Evolutionary conservation across 2,329 filamentous ascomycete species (phyloP).

Genomic region (Calonectria pteridis): DNA sequence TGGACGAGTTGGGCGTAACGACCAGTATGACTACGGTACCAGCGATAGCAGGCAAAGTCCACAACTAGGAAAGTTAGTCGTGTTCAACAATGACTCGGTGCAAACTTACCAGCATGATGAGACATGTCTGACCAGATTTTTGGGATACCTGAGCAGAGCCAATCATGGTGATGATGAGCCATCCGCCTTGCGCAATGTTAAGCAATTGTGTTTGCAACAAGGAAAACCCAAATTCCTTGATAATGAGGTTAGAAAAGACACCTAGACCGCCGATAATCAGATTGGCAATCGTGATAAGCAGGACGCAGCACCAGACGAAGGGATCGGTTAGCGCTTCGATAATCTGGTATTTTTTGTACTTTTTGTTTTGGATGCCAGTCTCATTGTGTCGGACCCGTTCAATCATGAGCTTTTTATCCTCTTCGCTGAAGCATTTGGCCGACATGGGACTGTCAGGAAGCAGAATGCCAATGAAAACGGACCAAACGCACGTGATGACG

Average conservation of each 20-base stretch:
- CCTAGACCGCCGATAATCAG: slow-evolving; percentile 26
- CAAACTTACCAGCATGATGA: slow-evolving; percentile 20
- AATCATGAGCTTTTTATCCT: slow-evolving; percentile 48
- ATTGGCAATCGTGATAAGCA: slow-evolving; percentile 19
- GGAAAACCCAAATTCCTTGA: slow-evolving; percentile 30
- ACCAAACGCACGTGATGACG: slow-evolving; percentile 49
- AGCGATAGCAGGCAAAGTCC: slow-evolving; percentile 46
- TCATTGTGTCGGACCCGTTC: slow-evolving; percentile 52
- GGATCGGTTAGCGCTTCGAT: slow-evolving; percentile 54
- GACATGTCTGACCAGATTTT: slow-evolving; percentile 33
- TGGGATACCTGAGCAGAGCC: slow-evolving; percentile 21
- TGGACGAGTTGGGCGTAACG: slow-evolving; percentile 44
- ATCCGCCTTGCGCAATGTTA: slow-evolving; percentile 50
- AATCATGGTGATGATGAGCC: slow-evolving; percentile 53
- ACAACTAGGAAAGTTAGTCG: not conserved
- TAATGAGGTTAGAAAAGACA: slow-evolving; percentile 20
- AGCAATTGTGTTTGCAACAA: slow-evolving; percentile 45
- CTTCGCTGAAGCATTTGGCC: slow-evolving; percentile 61
- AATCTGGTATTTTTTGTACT: slow-evolving; percentile 52
- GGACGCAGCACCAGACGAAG: slow-evolving; percentile 42
- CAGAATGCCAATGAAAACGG: slow-evolving; percentile 52
- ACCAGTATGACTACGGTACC: slow-evolving; percentile 57
- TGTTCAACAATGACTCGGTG: too few species aligned
- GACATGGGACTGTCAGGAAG: slow-evolving; percentile 65
- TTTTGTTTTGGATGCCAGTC: slow-evolving; percentile 52